Evolutionary conservation across 129 eudicot species (phyloP), one percentile per base, ranked within the genome.

Genomic region (Flaveria brownii): DNA sequence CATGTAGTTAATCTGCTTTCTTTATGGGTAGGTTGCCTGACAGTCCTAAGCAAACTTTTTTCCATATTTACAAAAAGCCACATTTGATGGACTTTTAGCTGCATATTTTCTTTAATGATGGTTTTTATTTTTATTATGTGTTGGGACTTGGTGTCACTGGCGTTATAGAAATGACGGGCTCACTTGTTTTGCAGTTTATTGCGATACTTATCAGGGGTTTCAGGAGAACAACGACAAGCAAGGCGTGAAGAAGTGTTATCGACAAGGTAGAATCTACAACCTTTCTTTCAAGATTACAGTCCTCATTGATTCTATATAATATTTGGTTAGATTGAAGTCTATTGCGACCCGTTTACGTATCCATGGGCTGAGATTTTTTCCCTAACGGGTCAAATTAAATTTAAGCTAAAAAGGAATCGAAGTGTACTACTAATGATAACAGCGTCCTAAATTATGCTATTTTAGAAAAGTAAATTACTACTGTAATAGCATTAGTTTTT

Each of bases 171-270:
- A 13, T 52, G 30, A 51, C 2, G 46, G 13, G 76, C 33, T 54
- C 43, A 20, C 59, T 17, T 76, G 64, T 73, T 63, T 71, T 81
- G 74, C 90, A 91, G 97, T 79, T 88, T 91, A 60, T 25, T 89
- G 84, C 83, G 96, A 59, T 70, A 88, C 81, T 70, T 91, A 77
- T 70, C 90, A 45, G 96, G 92, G 71, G 75, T 89, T 73, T 83
- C 90, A 1, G 92, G 88, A 56, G 97, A 91, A 76, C 92, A 88
- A 61, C 83, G 96, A 60, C 86, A 85, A 81, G 52, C 54, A 77
- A 85, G 96, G 77, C 92, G 97, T 1, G 96, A 91, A 70, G 97
- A 91, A 79, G 84, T 91, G 80, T 63, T 91, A 52, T 88, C 96
- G 61, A 91, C 97, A 68, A 88, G 92, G 97, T 91, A 88, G 22